Conservation (phyloP, 2,329 filamentous ascomycete genomes). For the Leptodontidium sp. region DNA sequence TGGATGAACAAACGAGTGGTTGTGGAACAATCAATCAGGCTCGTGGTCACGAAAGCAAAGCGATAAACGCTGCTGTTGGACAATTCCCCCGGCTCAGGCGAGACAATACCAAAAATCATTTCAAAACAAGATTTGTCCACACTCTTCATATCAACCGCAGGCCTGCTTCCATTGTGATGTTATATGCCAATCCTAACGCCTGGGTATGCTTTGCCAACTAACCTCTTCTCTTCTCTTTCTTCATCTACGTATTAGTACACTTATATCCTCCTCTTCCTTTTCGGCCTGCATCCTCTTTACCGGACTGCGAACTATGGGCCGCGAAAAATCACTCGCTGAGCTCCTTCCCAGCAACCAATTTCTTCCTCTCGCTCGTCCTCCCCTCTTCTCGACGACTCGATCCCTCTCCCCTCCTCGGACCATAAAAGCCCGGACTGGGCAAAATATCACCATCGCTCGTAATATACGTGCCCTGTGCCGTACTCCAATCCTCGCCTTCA, state of each 20-base stretch:
- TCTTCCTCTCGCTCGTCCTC: constrained; percentile 13
- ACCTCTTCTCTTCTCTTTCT: neutral
- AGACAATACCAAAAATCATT: neutral
- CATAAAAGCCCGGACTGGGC: constrained; percentile 29
- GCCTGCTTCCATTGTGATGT: constrained; percentile 2
- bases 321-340: neutral
- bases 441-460: constrained; percentile 45
- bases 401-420: constrained; percentile 2
- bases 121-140: neutral
- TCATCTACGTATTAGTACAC: constrained; percentile 14
- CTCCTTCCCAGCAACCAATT: constrained; percentile 10
- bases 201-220: constrained; percentile 13
- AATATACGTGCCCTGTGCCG: constrained; percentile 37
- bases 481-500: constrained; percentile 42
- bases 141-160: neutral
- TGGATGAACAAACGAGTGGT: neutral
- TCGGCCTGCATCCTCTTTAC: no score
- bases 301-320: no score
- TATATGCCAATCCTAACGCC: constrained; percentile 13
- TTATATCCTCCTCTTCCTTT: neutral
- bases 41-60: constrained; percentile 10
- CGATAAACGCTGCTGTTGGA: neutral
- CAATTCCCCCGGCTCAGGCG: neutral
- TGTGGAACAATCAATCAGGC: constrained; percentile 8
- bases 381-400: constrained; percentile 9